Percentiles rank a stretch among this genome's conserved stretches.
Evolutionary conservation across 768 basidiomycete genomes (phyloP).

Genomic region (Lentinula guzmanii): DNA sequence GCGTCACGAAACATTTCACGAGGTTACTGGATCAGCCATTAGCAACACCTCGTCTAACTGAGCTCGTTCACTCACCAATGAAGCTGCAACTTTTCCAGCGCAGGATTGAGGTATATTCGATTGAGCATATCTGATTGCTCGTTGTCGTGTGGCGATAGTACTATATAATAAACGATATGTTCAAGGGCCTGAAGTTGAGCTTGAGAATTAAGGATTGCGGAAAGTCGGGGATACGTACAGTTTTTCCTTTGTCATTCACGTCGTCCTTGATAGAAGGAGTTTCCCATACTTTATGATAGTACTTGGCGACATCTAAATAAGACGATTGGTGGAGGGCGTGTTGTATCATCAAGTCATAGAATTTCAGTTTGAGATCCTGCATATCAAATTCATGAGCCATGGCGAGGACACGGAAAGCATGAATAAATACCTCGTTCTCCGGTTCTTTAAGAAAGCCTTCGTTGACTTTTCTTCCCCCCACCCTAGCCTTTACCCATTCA

Average conservation of each 20-base stretch:
- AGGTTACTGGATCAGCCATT: slow-evolving; percentile 59
- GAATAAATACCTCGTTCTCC: slow-evolving; percentile 69
- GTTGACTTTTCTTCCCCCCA: slow-evolving; percentile 91
- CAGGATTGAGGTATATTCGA: slow-evolving; percentile 74
- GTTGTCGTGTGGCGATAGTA: slow-evolving; percentile 91
- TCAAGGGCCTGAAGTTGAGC: slow-evolving; percentile 65
- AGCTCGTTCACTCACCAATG: slow-evolving; percentile 58
- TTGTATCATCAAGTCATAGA: slow-evolving; percentile 95
- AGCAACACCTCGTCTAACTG: slow-evolving; percentile 8
- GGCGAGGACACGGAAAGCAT: neutral
- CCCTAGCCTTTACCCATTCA: slow-evolving; percentile 91
- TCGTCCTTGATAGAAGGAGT: slow-evolving; percentile 92
- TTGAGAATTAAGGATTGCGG: neutral
- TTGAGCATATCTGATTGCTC: slow-evolving; percentile 97
- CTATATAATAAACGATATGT: slow-evolving; percentile 91
- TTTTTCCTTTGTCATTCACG: slow-evolving; percentile 57
- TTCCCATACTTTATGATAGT: slow-evolving; percentile 96
- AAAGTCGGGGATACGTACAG: slow-evolving; percentile 36
- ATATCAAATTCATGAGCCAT: neutral
- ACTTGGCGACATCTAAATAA: slow-evolving; percentile 91
- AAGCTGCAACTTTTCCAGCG: slow-evolving; percentile 72
- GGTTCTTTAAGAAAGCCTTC: slow-evolving; percentile 86
- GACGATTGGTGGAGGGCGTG: slow-evolving; percentile 78
- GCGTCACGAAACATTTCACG: slow-evolving; percentile 89
- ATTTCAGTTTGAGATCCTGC: slow-evolving; percentile 93